Conservation (phyloP, 2,329 filamentous ascomycete species). For the Cryphonectria nitschkei region DNA sequence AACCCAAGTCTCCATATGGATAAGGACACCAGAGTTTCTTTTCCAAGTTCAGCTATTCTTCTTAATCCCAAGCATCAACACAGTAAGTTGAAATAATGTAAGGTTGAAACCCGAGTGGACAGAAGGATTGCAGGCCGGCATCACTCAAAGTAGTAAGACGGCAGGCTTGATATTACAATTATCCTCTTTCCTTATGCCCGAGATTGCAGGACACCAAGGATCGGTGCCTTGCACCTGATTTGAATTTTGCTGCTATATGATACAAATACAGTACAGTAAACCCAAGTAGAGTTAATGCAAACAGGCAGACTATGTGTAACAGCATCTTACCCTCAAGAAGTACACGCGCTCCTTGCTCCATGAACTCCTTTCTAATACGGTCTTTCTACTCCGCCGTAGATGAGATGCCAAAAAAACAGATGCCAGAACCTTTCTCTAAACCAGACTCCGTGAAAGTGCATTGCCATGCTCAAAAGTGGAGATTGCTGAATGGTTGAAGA, state of each 20-base stretch:
- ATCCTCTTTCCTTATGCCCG: not conserved
- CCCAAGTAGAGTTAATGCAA: not conserved
- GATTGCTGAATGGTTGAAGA: slow-evolving; percentile 13
- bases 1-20: not conserved
- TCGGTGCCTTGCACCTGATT: not conserved
- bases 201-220: not conserved
- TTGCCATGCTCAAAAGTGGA: slow-evolving; percentile 27
- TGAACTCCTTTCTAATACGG: not conserved
- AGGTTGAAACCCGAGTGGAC: not conserved
- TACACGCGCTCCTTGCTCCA: slow-evolving; percentile 16
- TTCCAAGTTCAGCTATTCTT: not conserved
- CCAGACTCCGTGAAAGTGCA: slow-evolving; percentile 23
- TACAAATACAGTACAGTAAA: slow-evolving; percentile 1
- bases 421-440: slow-evolving; percentile 19
- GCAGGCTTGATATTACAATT: not conserved
- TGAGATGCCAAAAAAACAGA: slow-evolving; percentile 4
- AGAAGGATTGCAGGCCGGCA: not conserved
- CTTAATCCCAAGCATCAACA: not conserved
- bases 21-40: not conserved
- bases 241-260: slow-evolving; percentile 1
- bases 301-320: not conserved
- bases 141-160: not conserved
- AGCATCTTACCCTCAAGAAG: slow-evolving; percentile 14
- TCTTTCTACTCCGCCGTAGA: not conserved
- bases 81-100: too few species aligned